Conservation (phyloP, 2,329 filamentous ascomycete genomes). For the Apiospora aurea region DNA sequence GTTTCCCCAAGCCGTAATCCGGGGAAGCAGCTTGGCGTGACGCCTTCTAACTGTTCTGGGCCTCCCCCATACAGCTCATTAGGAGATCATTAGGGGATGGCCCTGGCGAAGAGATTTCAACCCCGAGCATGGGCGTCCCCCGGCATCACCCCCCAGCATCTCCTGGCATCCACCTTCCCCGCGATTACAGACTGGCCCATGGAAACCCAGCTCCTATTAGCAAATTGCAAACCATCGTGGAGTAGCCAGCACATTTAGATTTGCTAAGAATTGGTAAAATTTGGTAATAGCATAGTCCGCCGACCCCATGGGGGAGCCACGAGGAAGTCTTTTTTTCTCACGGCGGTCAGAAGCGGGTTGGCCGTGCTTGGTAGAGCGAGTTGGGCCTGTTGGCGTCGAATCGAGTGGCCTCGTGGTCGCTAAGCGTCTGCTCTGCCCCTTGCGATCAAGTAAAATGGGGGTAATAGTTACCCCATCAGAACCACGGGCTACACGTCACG, state of each 20-base stretch:
- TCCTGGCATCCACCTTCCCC: slow-evolving; percentile 19
- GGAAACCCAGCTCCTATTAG: slow-evolving; percentile 11
- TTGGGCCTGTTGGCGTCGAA: slow-evolving; percentile 16
- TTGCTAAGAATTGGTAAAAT: slow-evolving; percentile 21
- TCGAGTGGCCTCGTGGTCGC: slow-evolving; percentile 22
- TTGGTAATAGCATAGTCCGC: slow-evolving; percentile 16
- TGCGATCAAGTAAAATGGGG: slow-evolving; percentile 25
- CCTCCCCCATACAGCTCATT: slow-evolving; percentile 9
- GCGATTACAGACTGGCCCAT: slow-evolving; percentile 1
- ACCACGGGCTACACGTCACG: slow-evolving; percentile 29
- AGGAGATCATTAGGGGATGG: background rate
- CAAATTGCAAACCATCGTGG: slow-evolving; percentile 21
- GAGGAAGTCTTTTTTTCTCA: no score
- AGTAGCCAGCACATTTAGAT: slow-evolving; percentile 12
- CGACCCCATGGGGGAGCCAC: background rate
- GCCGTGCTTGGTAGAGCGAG: slow-evolving; percentile 5
- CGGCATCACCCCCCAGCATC: background rate
- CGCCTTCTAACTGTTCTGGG: slow-evolving; percentile 3
- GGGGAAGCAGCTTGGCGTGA: slow-evolving; percentile 11
- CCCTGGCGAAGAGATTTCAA: slow-evolving; percentile 11
- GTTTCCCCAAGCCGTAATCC: slow-evolving; percentile 17
- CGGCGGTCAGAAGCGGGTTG: slow-evolving; percentile 23
- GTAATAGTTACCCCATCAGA: slow-evolving; percentile 24
- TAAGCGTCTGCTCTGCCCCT: slow-evolving; percentile 15
- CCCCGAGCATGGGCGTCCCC: slow-evolving; percentile 5